phyloP scores from a whole-genome alignment of 441 rosid species.

The Erysimum pusillum region DNA sequence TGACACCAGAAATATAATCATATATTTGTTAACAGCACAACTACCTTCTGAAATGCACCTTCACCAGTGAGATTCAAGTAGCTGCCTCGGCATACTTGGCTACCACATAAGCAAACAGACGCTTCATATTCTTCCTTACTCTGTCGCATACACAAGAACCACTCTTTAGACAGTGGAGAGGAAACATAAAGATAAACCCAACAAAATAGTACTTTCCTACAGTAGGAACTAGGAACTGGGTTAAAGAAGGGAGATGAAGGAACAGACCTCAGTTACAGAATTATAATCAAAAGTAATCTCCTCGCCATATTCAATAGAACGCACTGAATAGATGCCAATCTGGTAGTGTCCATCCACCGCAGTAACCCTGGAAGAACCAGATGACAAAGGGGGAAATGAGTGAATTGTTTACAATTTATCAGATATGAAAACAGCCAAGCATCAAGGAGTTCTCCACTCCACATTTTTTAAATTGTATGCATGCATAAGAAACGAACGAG shows the following conservation, averaged over 20 bases:
- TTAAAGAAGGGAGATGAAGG: slow-evolving; percentile 32
- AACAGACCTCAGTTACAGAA: slow-evolving; percentile 95
- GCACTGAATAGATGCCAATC: slow-evolving; percentile 93
- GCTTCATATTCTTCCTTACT: slow-evolving; percentile 99
- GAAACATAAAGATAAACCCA: slow-evolving; percentile 27
- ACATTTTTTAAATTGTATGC: slow-evolving; percentile 16
- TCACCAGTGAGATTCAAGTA: slow-evolving; percentile 99
- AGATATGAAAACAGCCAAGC: slow-evolving; percentile 12
- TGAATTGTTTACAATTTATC: slow-evolving; percentile 11
- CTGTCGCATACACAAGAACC: slow-evolving; percentile 57
- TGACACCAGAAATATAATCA: slow-evolving; percentile 33
- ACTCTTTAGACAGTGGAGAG: slow-evolving; percentile 35
- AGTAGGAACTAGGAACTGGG: slow-evolving; percentile 33
- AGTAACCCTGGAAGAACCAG: slow-evolving; percentile 78
- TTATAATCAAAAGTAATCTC: slow-evolving; percentile 99
- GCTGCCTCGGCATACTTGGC: slow-evolving; percentile 99
- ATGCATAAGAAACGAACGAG: slow-evolving; percentile 18
- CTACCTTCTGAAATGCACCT: slow-evolving; percentile 98
- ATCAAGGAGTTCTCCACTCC: slow-evolving; percentile 24
- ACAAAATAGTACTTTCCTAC: slow-evolving; percentile 23
- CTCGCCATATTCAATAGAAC: slow-evolving; percentile 87
- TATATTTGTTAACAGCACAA: slow-evolving; percentile 24
- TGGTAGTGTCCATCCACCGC: slow-evolving; percentile 99
- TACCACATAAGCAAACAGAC: slow-evolving; percentile 99
- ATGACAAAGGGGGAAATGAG: slow-evolving; percentile 26